Conservation (phyloP, 345 rosid genomes). For the Cardamine occulta region DNA sequence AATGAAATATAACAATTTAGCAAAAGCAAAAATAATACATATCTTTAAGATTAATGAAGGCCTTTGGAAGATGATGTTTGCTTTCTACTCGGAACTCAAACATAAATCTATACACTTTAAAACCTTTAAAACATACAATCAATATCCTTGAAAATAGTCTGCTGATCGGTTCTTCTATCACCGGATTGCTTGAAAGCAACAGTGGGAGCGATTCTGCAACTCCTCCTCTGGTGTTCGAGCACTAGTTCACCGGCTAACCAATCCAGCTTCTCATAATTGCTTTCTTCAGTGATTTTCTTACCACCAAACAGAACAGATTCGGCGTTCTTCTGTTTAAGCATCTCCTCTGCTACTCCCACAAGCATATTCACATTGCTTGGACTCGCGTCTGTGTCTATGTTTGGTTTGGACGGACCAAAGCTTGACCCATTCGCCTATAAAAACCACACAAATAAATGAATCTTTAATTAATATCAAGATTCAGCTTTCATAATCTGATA, state of each 20-base stretch:
- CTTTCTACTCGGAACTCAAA: conserved; percentile 12
- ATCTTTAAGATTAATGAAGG: conserved; percentile 10
- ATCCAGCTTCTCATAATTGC: conserved; percentile 79
- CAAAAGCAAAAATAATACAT: conserved; percentile 14
- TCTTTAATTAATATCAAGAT: background rate
- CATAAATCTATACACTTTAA: conserved; percentile 17
- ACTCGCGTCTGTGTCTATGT: conserved; percentile 69
- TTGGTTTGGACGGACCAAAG: conserved; percentile 62
- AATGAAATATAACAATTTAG: background rate
- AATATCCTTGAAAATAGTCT: conserved; percentile 38
- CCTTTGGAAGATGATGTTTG: conserved; percentile 16
- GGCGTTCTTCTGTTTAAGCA: conserved; percentile 89
- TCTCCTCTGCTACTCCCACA: conserved; percentile 76
- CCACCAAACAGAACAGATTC: conserved; percentile 87
- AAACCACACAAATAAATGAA: background rate
- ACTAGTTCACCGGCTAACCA: conserved; percentile 89
- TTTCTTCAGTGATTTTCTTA: conserved; percentile 71
- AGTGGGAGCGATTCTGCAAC: conserved; percentile 92
- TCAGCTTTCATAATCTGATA: background rate
- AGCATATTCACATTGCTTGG: conserved; percentile 73
- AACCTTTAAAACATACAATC: conserved; percentile 36
- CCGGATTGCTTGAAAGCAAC: conserved; percentile 86
- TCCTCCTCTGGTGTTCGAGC: conserved; percentile 91
- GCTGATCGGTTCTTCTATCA: conserved; percentile 38
- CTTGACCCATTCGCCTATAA: conserved; percentile 86